These are phyloP conservation scores for Oryza officinalis DNA, from an alignment of 176 grass and related monocot genomes.

Conservation along the genomic window DNA sequence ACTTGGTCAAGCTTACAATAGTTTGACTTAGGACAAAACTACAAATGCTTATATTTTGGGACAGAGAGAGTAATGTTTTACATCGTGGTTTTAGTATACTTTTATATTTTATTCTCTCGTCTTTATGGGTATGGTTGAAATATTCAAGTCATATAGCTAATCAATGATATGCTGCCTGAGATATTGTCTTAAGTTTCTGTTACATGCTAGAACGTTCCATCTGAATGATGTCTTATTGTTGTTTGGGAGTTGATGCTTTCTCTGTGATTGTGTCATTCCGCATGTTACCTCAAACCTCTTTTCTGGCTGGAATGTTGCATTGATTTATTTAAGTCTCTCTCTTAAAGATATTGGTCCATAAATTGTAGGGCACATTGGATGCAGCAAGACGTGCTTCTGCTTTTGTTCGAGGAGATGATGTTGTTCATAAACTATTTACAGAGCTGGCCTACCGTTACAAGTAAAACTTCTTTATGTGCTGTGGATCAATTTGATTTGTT, in stretches of 20 bases:
- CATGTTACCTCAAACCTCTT: not conserved
- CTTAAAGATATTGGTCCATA: not conserved
- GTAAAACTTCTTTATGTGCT: conserved; percentile 34
- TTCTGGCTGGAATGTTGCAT: not conserved
- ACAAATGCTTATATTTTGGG: too few relatives aligned
- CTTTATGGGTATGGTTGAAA: not conserved
- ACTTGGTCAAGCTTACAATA: too few relatives aligned
- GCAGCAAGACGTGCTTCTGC: conserved; percentile 69
- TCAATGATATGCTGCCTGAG: not conserved
- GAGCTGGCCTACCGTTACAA: conserved; percentile 91
- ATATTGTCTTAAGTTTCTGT: not conserved
- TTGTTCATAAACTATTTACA: conserved; percentile 93
- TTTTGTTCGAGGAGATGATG: conserved; percentile 91
- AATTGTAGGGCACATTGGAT: conserved; percentile 66
- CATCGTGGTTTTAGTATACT: not conserved
- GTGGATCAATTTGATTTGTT: not conserved
- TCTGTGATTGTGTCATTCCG: not conserved
- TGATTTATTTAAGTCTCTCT: conserved; percentile 1
- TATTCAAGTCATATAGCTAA: not conserved
- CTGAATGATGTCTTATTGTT: not conserved
- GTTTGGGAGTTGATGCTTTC: not conserved
- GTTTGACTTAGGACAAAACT: too few relatives aligned
- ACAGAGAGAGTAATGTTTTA: not conserved
- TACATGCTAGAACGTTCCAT: not conserved
- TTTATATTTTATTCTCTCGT: not conserved